Base-by-base conservation (phyloP, 371 early-diverging fungal species). In the Mortierella sp. region DNA sequence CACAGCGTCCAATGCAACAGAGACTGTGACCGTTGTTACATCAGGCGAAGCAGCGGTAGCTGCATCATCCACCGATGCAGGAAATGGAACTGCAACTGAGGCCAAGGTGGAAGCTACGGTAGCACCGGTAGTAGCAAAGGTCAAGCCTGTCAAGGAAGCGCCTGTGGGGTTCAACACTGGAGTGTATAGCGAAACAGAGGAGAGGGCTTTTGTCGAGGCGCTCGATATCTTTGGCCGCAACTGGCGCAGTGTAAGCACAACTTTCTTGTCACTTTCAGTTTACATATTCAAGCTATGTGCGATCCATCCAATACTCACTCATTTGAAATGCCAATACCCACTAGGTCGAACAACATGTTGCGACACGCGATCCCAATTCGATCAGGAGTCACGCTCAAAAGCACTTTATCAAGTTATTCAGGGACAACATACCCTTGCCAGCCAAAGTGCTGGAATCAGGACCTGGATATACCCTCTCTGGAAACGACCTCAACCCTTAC, bases 301-400 rank as follows among this genome's bases (percentile, higher is more conserved):
- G 44, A 48, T 32, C 32, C 1, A 35, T n/a, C 51, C 11, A 51
- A 76, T 41, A 41, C 63, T 38, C 18, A 32, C 29, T 35, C 29
- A 8, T 29, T 35, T 0, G 4, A 41, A 2, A 43, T 24, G n/a
- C 41, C 6, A 41, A 6, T 51, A 18, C 5, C 29, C 58, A 24
- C 38, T 87, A 95, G 94, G 88, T 97, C 51, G 91, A 93, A 43
- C 89, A 90, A 41, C 93, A 95, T 72, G 93, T 97, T 44, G 91
- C 84, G 41, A 97, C 97, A 4, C 90, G 97, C 73, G 95, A 96
- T 80, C 79, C 95, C 48, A 94, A 96, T 78, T 96, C 97, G 7
- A 95, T 97, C 73, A 90, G 97, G 79, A 95, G 96, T 77, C 97
- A 97, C 84, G 97, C 97, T 54, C 97, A 97, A 88, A 97, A 97